Conservation (phyloP, 192 early-diverging fungal genomes). For the Funneliformis mosseae region DNA sequence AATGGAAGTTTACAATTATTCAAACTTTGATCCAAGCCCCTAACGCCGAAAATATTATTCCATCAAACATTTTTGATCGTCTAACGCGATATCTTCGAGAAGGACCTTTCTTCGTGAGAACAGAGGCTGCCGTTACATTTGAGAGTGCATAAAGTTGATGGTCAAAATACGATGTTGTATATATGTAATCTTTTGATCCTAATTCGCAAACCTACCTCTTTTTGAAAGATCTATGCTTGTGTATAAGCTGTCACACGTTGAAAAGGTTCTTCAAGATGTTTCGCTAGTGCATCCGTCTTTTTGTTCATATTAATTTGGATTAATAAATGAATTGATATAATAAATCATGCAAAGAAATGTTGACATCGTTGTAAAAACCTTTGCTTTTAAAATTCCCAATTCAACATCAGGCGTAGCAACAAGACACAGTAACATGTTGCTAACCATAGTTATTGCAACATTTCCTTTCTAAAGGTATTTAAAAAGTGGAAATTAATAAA, state of each 20-base stretch:
- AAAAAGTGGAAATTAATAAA: neutral
- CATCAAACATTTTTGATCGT: conserved; percentile 26
- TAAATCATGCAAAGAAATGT: neutral
- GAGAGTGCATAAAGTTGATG: conserved; percentile 37
- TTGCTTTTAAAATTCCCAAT: conserved; percentile 57
- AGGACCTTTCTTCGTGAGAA: conserved; percentile 40
- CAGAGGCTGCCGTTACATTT: conserved; percentile 38
- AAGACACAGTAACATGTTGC: conserved; percentile 59
- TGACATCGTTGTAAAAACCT: conserved; percentile 38
- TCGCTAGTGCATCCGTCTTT: conserved; percentile 48
- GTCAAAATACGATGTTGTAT: neutral
- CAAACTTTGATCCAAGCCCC: conserved; percentile 22
- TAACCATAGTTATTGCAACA: conserved; percentile 46
- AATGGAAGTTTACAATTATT: conserved; percentile 48
- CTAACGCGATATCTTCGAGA: conserved; percentile 40
- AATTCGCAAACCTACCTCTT: neutral
- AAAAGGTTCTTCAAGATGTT: conserved; percentile 54
- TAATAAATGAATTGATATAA: neutral
- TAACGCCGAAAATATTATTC: conserved; percentile 27
- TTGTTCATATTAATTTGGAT: conserved; percentile 1
- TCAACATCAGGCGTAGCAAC: conserved; percentile 52
- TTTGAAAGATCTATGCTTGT: neutral
- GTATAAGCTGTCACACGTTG: conserved; percentile 16
- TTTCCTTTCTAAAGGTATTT: conserved; percentile 45
- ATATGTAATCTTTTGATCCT: neutral